A percentile compares a stretch with the other conserved stretches of the same genome.
phyloP scores from a whole-genome alignment of 169 alveolate genomes.

The Babesia caballi region DNA sequence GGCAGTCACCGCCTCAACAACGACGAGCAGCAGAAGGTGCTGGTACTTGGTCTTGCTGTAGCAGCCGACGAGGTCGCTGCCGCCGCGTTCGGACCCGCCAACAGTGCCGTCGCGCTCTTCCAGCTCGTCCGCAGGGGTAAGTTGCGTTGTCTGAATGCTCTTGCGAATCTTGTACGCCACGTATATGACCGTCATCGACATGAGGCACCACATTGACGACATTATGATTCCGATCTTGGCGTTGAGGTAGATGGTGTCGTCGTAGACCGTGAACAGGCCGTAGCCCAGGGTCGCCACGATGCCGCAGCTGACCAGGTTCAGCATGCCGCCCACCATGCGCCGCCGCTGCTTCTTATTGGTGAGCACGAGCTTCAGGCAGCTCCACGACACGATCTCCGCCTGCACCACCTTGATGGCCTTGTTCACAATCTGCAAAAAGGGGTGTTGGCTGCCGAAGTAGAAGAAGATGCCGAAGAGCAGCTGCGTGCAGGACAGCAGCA shows the following conservation, averaged over 20 bases:
- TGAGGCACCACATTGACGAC: conserved; percentile 56
- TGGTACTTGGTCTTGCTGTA: conserved; percentile 49
- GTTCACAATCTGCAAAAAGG: conserved; percentile 50
- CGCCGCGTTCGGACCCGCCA: not conserved
- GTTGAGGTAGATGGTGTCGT: conserved; percentile 26
- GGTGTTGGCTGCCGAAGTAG: conserved; percentile 44
- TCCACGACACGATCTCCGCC: conserved; percentile 63
- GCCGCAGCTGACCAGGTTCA: conserved; percentile 3
- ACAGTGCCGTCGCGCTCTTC: not conserved
- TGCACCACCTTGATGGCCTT: conserved; percentile 63
- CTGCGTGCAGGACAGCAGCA: conserved; percentile 53
- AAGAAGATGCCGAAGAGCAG: conserved; percentile 35
- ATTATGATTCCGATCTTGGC: conserved; percentile 37
- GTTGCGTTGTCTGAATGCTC: conserved; percentile 22
- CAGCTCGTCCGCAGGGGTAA: conserved; percentile 6
- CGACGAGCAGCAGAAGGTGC: conserved; percentile 46
- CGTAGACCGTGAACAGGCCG: conserved; percentile 9
- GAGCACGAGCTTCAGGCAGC: conserved; percentile 33
- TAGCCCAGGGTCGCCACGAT: conserved; percentile 16
- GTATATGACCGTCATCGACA: conserved; percentile 47
- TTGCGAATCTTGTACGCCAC: conserved; percentile 40
- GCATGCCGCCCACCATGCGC: conserved; percentile 1
- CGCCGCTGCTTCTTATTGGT: conserved; percentile 1
- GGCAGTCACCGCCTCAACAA: conserved; percentile 49
- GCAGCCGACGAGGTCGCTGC: conserved; percentile 40